Base-by-base conservation (phyloP, 768 basidiomycete genomes). In the Grammothele lineata region DNA sequence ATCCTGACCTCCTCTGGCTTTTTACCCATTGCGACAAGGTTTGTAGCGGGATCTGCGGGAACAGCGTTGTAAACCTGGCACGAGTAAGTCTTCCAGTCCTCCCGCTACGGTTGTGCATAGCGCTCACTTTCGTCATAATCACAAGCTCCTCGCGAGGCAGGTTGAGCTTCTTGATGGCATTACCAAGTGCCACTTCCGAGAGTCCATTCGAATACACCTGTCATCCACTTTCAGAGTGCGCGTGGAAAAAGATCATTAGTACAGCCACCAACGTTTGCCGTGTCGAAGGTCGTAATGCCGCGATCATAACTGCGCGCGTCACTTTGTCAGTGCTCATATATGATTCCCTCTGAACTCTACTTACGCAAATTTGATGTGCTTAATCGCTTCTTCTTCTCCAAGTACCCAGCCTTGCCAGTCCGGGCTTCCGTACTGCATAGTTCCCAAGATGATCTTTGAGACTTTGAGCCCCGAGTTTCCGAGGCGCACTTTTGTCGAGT, bases 81-180 rank as follows among this genome's bases (percentile, higher is more conserved):
- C 6, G 37, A 37, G 10, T 6, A 15, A n/a, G n/a, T n/a, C n/a
- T n/a, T n/a, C n/a, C n/a, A n/a, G n/a, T n/a, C n/a, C 1, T 2
- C 1, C 15, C 24, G 15, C 8, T 5, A 17, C 17, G 17, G 30
- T 24, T 27, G 23, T 45, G 23, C 57, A 57, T 15, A 19, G 3
- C n/a, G n/a, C n/a, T 10, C 30, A 62, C 56, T 64, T 77, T 78
- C 45, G 75, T 76, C 55, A 77, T 61, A 32, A 77, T 66, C 15
- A 78, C 75, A 24, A 76, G 58, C 50, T 70, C 66, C 14, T 73
- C 71, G 14, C 76, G 65, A 3, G 74, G 75, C 8, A 74, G 60
- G 17, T 71, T 49, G 42, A 69, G 59, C 50, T 68, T 50, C 49
- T 71, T 73, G 57, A 77, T 65, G 3, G 70, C 71, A 42, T 72